phyloP scores from a whole-genome alignment of 495 filamentous ascomycete genomes.

The Lophiostoma macrostomum region DNA sequence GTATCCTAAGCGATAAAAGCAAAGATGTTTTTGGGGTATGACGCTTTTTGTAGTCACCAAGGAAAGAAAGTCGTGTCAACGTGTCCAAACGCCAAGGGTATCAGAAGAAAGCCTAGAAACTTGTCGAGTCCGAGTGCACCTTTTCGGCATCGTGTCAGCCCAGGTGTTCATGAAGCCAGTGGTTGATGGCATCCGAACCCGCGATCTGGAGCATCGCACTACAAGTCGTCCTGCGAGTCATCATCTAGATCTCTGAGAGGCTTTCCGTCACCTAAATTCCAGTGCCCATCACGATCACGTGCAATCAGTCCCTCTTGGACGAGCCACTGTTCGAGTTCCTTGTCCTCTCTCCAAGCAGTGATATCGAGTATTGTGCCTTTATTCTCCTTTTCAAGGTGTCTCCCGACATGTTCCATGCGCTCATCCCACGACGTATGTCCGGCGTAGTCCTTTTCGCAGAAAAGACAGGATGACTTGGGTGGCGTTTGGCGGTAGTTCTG shows the following conservation, averaged over 20 bases:
- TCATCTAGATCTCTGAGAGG: neutral
- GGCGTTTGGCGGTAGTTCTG: slow-evolving; percentile 61
- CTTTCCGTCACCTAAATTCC: slow-evolving; percentile 34
- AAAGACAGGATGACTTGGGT: slow-evolving; percentile 60
- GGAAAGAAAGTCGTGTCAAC: no score
- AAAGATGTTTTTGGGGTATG: neutral
- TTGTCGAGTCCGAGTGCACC: neutral
- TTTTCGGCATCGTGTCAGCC: neutral
- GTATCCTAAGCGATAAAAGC: neutral
- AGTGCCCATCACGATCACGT: slow-evolving; percentile 14
- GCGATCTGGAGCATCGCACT: no score
- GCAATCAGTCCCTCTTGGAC: slow-evolving; percentile 48
- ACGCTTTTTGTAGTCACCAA: neutral
- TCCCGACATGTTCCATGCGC: slow-evolving; percentile 87
- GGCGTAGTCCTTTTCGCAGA: slow-evolving; percentile 60
- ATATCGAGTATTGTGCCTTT: slow-evolving; percentile 34
- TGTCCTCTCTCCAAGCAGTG: slow-evolving; percentile 47
- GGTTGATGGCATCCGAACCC: no score
- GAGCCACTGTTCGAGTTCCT: slow-evolving; percentile 52
- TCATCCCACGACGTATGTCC: slow-evolving; percentile 71
- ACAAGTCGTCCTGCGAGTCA: no score
- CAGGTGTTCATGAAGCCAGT: no score
- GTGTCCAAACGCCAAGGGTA: no score
- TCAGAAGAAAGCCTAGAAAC: slow-evolving; percentile 1
- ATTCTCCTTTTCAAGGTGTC: slow-evolving; percentile 63